Conservation (phyloP, 2,329 filamentous ascomycete species). For the Trematosphaeria pertusa region DNA sequence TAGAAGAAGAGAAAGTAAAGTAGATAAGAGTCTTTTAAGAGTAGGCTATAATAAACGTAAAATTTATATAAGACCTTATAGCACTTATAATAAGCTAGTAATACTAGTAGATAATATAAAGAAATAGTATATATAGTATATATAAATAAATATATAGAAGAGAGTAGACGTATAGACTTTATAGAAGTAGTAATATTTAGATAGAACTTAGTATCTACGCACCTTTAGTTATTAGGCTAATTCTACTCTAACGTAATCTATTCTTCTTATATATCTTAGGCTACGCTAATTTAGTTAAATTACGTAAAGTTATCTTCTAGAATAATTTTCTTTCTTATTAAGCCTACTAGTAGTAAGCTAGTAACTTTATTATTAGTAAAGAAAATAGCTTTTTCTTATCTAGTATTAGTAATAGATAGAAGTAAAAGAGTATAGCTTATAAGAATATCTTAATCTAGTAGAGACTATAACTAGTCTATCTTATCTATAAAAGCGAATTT, state of each 20-base stretch:
- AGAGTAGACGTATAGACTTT: not conserved
- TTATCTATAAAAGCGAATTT: conserved; percentile 1
- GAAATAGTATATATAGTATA: not conserved
- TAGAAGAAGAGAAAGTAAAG: not conserved
- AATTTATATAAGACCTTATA: not conserved
- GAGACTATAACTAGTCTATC: not conserved
- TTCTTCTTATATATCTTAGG: not conserved
- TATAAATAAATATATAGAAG: not conserved
- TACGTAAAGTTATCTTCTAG: not conserved
- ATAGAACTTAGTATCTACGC: not conserved
- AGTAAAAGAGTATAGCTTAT: not conserved
- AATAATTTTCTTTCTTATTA: conserved; percentile 1
- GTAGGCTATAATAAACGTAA: not conserved
- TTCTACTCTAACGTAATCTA: not conserved
- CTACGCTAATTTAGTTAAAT: not conserved
- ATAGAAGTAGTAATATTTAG: not conserved
- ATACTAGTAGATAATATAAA: not conserved
- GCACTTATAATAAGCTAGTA: not conserved
- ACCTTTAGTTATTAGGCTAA: not conserved
- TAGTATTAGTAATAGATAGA: not conserved
- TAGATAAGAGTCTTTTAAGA: not conserved
- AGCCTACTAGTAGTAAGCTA: not conserved
- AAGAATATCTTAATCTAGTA: conserved; percentile 5
- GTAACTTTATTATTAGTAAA: conserved; percentile 1
- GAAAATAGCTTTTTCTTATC: not conserved